Evolutionary conservation across 345 rosid species (phyloP).

Genomic region (Populus davidiana): DNA sequence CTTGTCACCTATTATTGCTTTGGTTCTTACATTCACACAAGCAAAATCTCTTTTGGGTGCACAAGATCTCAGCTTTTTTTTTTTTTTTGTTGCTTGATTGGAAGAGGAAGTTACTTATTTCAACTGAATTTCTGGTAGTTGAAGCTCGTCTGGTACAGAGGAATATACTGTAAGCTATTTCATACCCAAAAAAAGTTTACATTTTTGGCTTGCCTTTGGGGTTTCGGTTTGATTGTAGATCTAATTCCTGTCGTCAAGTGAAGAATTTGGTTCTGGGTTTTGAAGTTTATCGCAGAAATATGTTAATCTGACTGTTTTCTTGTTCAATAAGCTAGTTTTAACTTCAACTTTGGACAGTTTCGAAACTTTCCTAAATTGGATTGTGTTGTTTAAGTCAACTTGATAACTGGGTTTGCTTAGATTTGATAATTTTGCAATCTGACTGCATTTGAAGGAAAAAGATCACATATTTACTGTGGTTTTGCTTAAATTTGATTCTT

Average conservation of each 20-base stretch:
- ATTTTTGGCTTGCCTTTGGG: background rate
- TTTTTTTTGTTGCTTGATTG: background rate
- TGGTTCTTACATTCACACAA: background rate
- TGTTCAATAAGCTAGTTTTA: background rate
- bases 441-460: no score
- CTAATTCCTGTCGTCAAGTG: background rate
- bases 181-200: background rate
- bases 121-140: background rate
- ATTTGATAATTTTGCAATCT: no score
- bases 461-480: background rate
- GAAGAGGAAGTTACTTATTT: background rate
- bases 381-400: background rate
- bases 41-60: background rate
- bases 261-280: background rate
- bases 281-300: background rate
- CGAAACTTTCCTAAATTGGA: background rate
- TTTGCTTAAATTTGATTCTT: background rate
- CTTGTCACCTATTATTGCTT: background rate
- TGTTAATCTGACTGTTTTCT: background rate
- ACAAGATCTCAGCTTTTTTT: background rate
- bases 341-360: background rate
- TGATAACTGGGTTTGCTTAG: background rate
- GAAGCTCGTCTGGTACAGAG: background rate
- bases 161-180: slow-evolving; percentile 2
- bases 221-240: background rate